phyloP scores from a whole-genome alignment of 2,329 filamentous ascomycete species.

The Emmonsia crescens region DNA sequence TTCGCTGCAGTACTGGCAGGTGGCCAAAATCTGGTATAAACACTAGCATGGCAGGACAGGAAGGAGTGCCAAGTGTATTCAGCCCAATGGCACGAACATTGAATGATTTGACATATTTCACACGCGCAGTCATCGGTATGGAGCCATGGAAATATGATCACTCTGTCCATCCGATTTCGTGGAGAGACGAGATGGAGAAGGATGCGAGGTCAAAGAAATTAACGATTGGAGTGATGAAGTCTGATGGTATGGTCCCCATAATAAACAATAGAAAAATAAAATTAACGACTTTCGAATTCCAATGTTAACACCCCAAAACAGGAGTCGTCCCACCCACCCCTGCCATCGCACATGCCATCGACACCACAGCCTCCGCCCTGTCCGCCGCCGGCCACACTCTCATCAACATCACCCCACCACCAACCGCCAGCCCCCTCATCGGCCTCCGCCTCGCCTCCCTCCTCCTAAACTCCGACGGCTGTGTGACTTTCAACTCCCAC shows the following conservation, averaged over 20 bases:
- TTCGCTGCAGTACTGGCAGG: constrained; percentile 77
- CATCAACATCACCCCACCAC: constrained; percentile 52
- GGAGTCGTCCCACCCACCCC: constrained; percentile 77
- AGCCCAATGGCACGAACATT: constrained; percentile 86
- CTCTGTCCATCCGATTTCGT: constrained; percentile 72
- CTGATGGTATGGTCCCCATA: constrained; percentile 43
- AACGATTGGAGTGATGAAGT: constrained; percentile 64
- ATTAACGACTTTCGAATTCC: constrained; percentile 7
- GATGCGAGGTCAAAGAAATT: constrained; percentile 54
- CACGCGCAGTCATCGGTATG: constrained; percentile 64
- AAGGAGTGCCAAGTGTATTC: constrained; percentile 79
- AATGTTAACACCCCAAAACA: constrained; percentile 10
- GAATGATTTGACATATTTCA: constrained; percentile 75
- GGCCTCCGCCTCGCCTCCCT: constrained; percentile 66
- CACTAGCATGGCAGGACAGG: constrained; percentile 87
- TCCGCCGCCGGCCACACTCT: constrained; percentile 65
- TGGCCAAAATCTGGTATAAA: constrained; percentile 79
- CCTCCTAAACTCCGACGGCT: constrained; percentile 76
- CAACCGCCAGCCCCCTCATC: constrained; percentile 64
- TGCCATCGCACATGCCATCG: constrained; percentile 66
- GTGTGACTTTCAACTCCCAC: constrained; percentile 65
- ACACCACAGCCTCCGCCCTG: constrained; percentile 59
- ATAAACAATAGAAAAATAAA: neutral
- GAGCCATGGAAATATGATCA: constrained; percentile 84
- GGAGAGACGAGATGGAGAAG: constrained; percentile 53